These are phyloP conservation scores for Tetrahymena elliotti DNA, from an alignment of 73 alveolate genomes.

Conservation along the genomic window DNA sequence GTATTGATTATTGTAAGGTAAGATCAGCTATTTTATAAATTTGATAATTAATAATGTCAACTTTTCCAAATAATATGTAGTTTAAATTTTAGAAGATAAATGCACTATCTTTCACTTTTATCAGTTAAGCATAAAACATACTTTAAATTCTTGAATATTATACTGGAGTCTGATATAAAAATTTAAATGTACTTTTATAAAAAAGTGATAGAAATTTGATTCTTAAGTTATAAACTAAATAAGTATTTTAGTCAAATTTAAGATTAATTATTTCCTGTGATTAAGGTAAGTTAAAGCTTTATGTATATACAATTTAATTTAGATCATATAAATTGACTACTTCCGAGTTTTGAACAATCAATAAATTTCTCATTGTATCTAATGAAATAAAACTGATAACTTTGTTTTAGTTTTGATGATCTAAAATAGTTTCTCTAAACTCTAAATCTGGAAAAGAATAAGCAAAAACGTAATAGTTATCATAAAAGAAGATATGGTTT, in stretches of 20 bases:
- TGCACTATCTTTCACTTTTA: neutral
- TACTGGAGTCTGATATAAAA: neutral
- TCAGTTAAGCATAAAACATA: neutral
- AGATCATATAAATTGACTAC: neutral
- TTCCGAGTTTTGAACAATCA: neutral
- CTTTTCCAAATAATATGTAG: neutral
- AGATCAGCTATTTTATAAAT: neutral
- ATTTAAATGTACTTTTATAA: neutral
- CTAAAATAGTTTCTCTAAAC: neutral
- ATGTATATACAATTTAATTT: neutral
- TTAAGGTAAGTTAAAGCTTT: neutral
- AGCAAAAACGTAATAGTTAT: neutral
- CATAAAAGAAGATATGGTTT: neutral
- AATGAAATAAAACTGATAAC: neutral
- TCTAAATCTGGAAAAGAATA: neutral
- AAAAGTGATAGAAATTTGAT: neutral
- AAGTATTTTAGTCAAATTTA: neutral
- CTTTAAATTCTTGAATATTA: neutral
- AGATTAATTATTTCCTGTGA: neutral
- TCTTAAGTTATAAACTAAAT: neutral
- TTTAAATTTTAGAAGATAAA: neutral
- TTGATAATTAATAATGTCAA: neutral
- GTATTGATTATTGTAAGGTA: neutral
- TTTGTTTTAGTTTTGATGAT: neutral
- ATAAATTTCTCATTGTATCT: neutral